These are phyloP conservation scores for Trichoderma sp. DNA, from an alignment of 2,329 filamentous ascomycete genomes.

Conservation along the genomic window DNA sequence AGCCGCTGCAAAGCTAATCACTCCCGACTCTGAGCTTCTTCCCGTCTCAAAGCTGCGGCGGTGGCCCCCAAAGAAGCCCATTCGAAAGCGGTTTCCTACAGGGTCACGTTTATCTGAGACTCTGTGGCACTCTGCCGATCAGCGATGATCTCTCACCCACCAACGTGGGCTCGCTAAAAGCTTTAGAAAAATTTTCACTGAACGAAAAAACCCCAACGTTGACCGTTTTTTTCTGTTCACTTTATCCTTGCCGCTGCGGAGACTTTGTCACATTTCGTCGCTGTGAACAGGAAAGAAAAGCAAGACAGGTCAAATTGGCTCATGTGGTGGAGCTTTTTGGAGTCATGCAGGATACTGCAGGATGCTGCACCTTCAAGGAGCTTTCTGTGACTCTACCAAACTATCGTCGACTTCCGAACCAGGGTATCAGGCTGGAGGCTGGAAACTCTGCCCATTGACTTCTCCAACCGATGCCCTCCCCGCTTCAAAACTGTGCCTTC, in stretches of 20 bases:
- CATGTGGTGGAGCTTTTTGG: conserved; percentile 9
- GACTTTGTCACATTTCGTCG: neutral
- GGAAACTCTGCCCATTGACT: conserved; percentile 9
- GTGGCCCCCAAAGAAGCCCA: neutral
- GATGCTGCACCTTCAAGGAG: conserved; percentile 10
- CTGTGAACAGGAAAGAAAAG: neutral
- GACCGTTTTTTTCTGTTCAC: conserved; percentile 1
- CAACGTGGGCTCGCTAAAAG: conserved; percentile 23
- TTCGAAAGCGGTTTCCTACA: neutral
- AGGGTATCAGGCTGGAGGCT: conserved; percentile 2
- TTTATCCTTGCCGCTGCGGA: conserved; percentile 1
- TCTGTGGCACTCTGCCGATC: conserved; percentile 21
- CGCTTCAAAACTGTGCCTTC: neutral
- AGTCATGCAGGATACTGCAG: conserved; percentile 16
- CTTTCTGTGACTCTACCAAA: conserved; percentile 5
- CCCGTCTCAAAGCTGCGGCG: neutral
- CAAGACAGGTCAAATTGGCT: neutral
- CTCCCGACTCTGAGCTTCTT: neutral
- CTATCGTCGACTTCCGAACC: conserved; percentile 26
- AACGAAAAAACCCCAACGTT: neutral
- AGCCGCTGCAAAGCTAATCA: neutral
- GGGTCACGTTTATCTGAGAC: conserved; percentile 23
- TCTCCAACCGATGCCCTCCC: neutral
- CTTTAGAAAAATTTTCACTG: conserved; percentile 6
- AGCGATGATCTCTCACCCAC: conserved; percentile 19